Conservation (phyloP, 2,329 filamentous ascomycete species). For the Colletotrichum plurivorum region DNA sequence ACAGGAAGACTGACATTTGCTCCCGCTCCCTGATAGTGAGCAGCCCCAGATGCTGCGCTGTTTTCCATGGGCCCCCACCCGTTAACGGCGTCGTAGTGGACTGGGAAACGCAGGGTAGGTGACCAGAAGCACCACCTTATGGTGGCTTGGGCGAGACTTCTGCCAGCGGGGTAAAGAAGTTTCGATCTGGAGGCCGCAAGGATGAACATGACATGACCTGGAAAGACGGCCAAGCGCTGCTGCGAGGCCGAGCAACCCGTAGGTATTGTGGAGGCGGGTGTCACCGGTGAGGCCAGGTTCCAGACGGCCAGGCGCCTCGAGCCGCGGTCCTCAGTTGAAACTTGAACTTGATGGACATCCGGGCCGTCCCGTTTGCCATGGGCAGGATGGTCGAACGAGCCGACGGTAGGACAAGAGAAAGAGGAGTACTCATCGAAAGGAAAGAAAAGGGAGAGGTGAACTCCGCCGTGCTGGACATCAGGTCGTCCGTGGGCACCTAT, state of each 20-base stretch:
- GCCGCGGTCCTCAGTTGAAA: conserved; percentile 9
- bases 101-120: background rate
- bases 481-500: background rate
- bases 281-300: conserved; percentile 23
- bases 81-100: background rate
- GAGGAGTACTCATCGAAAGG: too few relatives aligned
- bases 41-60: background rate
- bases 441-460: too few relatives aligned
- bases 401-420: too few relatives aligned
- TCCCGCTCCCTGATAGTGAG: conserved; percentile 12
- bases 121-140: conserved; percentile 1
- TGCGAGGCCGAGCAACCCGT: conserved; percentile 15
- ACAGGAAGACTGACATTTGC: conserved; percentile 49
- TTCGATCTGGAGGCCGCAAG: background rate
- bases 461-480: background rate
- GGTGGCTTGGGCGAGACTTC: conserved; percentile 20
- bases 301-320: conserved; percentile 6
- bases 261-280: conserved; percentile 8
- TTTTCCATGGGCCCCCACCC: background rate
- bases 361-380: conserved; percentile 30
- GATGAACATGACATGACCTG: conserved; percentile 14
- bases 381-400: background rate
- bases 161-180: conserved; percentile 18
- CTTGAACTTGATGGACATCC: conserved; percentile 14
- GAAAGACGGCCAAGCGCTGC: conserved; percentile 22